phyloP scores from a whole-genome alignment of 176 grass and related monocot genomes.

The Elaeis guineensis region DNA sequence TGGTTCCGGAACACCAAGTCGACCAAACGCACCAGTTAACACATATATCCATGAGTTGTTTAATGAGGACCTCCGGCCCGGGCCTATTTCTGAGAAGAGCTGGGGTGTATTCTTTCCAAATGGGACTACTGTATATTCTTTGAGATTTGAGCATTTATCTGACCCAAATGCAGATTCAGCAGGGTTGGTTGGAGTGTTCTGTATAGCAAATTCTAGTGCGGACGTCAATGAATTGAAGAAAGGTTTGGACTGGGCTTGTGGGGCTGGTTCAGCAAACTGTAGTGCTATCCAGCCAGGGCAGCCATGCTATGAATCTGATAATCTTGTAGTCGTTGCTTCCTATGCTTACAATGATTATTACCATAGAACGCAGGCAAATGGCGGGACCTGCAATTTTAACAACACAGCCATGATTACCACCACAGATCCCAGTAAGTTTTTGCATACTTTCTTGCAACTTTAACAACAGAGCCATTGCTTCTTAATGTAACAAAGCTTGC shows the following conservation, averaged over 20 bases:
- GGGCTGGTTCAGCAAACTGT: conserved; percentile 93
- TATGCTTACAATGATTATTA: conserved; percentile 98
- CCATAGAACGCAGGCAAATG: conserved; percentile 80
- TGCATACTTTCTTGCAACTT: conserved; percentile 9
- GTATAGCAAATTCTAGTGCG: conserved; percentile 80
- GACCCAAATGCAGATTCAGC: conserved; percentile 41
- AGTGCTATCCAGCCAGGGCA: conserved; percentile 79
- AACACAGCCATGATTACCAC: conserved; percentile 74
- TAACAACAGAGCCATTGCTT: neutral
- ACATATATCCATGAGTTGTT: conserved; percentile 85
- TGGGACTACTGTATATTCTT: conserved; percentile 48
- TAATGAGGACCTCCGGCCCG: conserved; percentile 66
- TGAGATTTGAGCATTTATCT: conserved; percentile 52
- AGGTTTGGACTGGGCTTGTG: conserved; percentile 97
- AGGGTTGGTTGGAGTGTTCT: conserved; percentile 61
- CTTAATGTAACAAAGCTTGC: neutral
- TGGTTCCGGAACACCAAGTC: conserved; percentile 77
- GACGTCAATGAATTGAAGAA: conserved; percentile 53
- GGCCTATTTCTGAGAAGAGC: conserved; percentile 63
- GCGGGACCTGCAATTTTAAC: conserved; percentile 90
- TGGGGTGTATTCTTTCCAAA: conserved; percentile 88
- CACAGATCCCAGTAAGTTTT: conserved; percentile 82
- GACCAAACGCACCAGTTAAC: conserved; percentile 61
- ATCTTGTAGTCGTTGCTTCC: conserved; percentile 75
- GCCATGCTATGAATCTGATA: conserved; percentile 68